phyloP scores from a whole-genome alignment of 169 alveolate species.

The Besnoitia besnoiti region DNA sequence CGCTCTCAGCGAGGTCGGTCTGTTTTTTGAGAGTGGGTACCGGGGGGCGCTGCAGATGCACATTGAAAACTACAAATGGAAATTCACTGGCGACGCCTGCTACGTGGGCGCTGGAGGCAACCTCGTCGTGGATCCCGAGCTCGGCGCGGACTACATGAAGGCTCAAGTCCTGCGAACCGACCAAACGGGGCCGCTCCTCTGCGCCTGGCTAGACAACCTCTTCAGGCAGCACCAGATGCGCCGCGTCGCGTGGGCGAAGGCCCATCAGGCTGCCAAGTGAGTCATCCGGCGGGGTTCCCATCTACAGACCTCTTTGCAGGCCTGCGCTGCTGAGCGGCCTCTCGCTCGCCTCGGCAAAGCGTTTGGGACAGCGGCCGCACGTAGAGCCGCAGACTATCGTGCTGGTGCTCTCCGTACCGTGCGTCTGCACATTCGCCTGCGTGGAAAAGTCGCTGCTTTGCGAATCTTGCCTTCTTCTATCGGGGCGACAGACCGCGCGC shows the following conservation, averaged over 20 bases:
- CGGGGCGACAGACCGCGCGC: too few relatives aligned
- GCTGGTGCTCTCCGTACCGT: too few relatives aligned
- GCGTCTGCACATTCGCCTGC: too few relatives aligned
- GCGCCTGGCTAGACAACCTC: neutral
- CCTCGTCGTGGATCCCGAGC: neutral
- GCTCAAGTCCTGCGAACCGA: neutral
- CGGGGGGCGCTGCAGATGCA: neutral
- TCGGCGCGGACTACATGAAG: neutral
- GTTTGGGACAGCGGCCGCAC: too few relatives aligned
- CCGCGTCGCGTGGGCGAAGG: neutral
- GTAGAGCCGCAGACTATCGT: too few relatives aligned
- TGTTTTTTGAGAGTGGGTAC: neutral
- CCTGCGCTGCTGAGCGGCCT: too few relatives aligned
- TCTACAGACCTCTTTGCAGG: too few relatives aligned
- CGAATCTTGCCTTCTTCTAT: too few relatives aligned
- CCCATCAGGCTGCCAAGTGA: neutral
- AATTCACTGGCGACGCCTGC: neutral
- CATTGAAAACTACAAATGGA: neutral
- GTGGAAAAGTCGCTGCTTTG: too few relatives aligned
- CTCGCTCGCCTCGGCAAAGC: too few relatives aligned
- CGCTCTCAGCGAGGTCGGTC: neutral
- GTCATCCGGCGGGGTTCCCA: too few relatives aligned
- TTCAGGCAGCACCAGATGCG: neutral
- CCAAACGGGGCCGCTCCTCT: neutral
- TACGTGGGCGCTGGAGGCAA: neutral